Evolutionary conservation across 805 yeast species (phyloP), one percentile per base, ranked within the genome.

Genomic region (Myxozyma geophila): DNA sequence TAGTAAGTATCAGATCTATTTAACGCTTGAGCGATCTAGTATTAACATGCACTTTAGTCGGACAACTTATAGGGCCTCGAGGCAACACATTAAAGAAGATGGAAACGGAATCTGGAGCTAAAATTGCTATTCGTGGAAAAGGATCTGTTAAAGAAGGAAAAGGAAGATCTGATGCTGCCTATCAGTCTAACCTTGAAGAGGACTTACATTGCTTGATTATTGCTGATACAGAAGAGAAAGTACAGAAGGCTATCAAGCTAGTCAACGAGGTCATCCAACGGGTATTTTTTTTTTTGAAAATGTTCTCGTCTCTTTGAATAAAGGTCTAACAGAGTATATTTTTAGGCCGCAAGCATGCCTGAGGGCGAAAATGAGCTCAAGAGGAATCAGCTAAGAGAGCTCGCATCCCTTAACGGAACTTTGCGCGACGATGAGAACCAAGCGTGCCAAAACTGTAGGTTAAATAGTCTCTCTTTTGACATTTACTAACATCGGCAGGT

Each of bases 131-230:
- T 55, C 81, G 99, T 70, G 99, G 99, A 35, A 87, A 89, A 70
- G 99, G 99, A 0, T 92, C 98, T 0, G 96, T 92, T 19, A 93
- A 93, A 73, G 96, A 90, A 72, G 98, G 98, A 39, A 88, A 86
- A 74, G 83, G 83, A 62, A 77, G 83, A 0, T 72, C 80, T 12
- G 81, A 80, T 44, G 73, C 81, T 15, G 79, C 82, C 1, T 73
- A 71, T 46, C 83, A 83, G 39, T 80, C 82, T 64, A 82, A 85
- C 63, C 78, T 87, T 68, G 86, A 87, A 51, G 99, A 96, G 63
- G 96, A 91, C 48, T 76, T 96, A 59, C 99, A 95, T 76, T 92
- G 96, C 71, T 76, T 92, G 46, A 86, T 95, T 55, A 89, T 89
- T 2, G 91, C 95, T 0, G 97, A 92, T 68, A 81, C 87, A 15